Conservation (phyloP, 2,329 filamentous ascomycete genomes). For the Aspergillus sp. region DNA sequence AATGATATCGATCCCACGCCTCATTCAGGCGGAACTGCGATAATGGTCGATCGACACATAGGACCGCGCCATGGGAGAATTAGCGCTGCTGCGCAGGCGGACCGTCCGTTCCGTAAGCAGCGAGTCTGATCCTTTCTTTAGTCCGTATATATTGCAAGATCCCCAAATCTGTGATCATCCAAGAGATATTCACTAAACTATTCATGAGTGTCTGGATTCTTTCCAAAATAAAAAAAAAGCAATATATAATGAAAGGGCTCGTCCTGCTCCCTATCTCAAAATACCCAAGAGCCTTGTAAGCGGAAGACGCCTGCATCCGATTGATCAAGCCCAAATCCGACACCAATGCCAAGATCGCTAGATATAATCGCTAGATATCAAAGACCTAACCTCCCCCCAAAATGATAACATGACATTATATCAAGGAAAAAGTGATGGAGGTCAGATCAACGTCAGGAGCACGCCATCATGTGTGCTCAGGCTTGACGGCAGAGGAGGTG, state of each 20-base stretch:
- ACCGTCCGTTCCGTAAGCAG: not conserved
- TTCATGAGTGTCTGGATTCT: not conserved
- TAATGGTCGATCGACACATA: not conserved
- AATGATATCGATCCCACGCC: not conserved
- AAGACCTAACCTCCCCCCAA: not conserved
- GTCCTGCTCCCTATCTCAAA: not conserved
- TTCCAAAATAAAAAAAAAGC: not conserved
- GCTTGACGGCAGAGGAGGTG: conserved; percentile 16
- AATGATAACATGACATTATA: not conserved
- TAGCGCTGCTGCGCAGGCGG: not conserved
- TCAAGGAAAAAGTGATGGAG: not conserved
- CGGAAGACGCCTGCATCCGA: not conserved
- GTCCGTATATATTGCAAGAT: not conserved
- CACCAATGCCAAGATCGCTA: not conserved
- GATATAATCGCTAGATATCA: not conserved
- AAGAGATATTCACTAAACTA: not conserved
- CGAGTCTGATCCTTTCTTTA: not conserved
- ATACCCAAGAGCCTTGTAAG: not conserved
- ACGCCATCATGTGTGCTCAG: not conserved
- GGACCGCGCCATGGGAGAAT: not conserved
- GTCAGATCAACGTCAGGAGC: not conserved
- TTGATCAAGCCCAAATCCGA: not conserved
- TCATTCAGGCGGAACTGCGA: not conserved
- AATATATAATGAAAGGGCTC: not conserved
- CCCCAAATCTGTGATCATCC: not conserved